These are phyloP conservation scores for Diplocarpon mali DNA, from an alignment of 2,329 filamentous ascomycete genomes.

Conservation along the genomic window DNA sequence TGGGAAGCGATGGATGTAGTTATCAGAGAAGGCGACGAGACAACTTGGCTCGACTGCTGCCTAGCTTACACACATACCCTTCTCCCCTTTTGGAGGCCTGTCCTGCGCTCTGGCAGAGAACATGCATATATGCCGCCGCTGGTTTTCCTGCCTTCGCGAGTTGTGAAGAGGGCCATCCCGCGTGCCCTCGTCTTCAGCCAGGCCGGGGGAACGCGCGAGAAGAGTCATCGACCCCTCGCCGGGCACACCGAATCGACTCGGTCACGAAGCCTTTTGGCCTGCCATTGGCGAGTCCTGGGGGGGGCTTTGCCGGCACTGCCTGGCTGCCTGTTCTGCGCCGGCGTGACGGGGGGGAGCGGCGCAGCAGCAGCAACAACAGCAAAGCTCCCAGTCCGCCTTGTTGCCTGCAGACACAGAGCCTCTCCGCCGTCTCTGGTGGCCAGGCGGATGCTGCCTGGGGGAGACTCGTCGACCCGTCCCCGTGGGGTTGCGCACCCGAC, in stretches of 20 bases:
- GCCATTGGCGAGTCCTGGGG: conserved; percentile 4
- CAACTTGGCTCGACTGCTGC: conserved; percentile 9
- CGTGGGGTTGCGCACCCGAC: too few relatives aligned
- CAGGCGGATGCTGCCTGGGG: not conserved
- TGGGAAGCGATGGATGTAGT: not conserved
- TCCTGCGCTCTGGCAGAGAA: conserved; percentile 5
- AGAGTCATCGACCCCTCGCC: conserved; percentile 9
- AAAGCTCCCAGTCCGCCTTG: conserved; percentile 9
- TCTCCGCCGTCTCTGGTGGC: not conserved
- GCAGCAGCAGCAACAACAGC: not conserved
- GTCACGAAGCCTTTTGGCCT: conserved; percentile 1
- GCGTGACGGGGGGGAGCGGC: conserved; percentile 5
- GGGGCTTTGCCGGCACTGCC: conserved; percentile 12
- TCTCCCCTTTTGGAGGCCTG: not conserved
- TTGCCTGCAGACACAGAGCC: conserved; percentile 8
- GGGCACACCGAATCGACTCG: conserved; percentile 4
- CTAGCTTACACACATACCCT: conserved; percentile 7
- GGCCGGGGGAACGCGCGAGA: conserved; percentile 6
- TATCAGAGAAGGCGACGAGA: not conserved
- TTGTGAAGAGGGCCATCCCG: conserved; percentile 3
- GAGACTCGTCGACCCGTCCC: not conserved
- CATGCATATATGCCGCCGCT: conserved; percentile 4
- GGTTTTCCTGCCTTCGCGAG: conserved; percentile 6
- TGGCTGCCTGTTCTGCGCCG: not conserved
- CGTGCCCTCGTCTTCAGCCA: not conserved